These are phyloP conservation scores for Pachysandra terminalis DNA, from an alignment of 164 flowering plant species.

Conservation along the genomic window DNA sequence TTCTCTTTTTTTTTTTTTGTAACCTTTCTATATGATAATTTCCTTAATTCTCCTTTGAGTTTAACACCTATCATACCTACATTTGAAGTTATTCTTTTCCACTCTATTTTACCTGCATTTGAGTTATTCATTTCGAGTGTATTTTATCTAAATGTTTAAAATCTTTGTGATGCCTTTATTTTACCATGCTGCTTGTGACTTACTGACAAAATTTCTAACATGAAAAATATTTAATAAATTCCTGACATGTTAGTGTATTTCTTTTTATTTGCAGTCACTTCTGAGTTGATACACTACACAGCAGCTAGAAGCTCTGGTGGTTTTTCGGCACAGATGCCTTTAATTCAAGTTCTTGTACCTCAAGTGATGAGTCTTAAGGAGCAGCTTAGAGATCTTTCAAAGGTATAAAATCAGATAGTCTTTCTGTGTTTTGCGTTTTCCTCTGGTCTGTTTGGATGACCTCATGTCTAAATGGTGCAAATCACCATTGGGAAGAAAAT, in stretches of 20 bases:
- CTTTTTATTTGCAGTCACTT: slow-evolving; percentile 57
- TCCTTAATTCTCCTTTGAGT: too few species aligned
- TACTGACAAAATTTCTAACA: not conserved
- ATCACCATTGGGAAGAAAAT: not conserved
- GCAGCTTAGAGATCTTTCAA: slow-evolving; percentile 77
- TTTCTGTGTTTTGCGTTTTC: not conserved
- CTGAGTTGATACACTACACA: slow-evolving; percentile 92
- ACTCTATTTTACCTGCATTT: too few species aligned
- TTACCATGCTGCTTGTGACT: not conserved
- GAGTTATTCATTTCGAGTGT: too few species aligned
- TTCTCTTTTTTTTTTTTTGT: too few species aligned
- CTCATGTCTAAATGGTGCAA: not conserved
- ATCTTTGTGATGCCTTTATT: too few species aligned
- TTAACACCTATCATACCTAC: too few species aligned
- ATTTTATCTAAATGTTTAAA: too few species aligned
- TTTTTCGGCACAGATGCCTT: slow-evolving; percentile 75
- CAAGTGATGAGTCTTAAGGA: slow-evolving; percentile 76
- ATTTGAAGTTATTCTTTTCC: too few species aligned
- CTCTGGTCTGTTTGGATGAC: not conserved
- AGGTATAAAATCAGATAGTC: slow-evolving; percentile 42
- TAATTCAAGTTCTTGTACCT: slow-evolving; percentile 94
- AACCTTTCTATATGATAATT: too few species aligned
- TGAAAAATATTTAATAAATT: not conserved
- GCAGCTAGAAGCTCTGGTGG: slow-evolving; percentile 53
- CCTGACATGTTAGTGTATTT: not conserved